Evolutionary conservation across 202 grass and related monocot genomes (phyloP).

Genomic region (Panicum hallii): DNA sequence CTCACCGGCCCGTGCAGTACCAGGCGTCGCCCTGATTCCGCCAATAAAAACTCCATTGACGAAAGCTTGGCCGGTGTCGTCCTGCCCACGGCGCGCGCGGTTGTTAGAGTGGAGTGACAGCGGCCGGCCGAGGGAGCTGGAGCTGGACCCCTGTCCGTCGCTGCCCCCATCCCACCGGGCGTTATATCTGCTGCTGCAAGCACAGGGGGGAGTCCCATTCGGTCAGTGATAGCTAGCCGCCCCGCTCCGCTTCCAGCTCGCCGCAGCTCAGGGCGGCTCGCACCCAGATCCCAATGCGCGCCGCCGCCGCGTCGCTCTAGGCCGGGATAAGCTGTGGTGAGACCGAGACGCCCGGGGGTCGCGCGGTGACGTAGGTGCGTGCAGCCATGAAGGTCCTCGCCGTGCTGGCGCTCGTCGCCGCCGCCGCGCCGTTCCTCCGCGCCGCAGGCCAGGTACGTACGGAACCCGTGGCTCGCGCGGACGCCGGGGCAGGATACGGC

Average conservation of each 20-base stretch:
- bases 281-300: constrained; percentile 46
- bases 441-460: constrained; percentile 37
- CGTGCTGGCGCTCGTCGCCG: constrained; percentile 35
- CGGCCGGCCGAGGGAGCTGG: not conserved
- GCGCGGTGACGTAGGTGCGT: not conserved
- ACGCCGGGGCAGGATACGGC: too few species aligned
- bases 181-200: constrained; percentile 18
- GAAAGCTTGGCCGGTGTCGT: constrained; percentile 35
- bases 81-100: constrained; percentile 29
- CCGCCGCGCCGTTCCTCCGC: constrained; percentile 16
- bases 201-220: not conserved
- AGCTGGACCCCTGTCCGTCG: constrained; percentile 2
- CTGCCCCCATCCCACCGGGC: not conserved
- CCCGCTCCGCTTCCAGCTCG: not conserved
- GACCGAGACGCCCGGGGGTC: not conserved
- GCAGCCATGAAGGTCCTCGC: constrained; percentile 44
- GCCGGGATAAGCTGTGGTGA: not conserved
- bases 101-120: constrained; percentile 29
- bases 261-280: not conserved
- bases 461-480: too few species aligned
- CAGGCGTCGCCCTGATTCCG: not conserved
- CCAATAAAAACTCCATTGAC: constrained; percentile 36
- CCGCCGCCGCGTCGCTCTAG: constrained; percentile 2
- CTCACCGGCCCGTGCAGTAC: constrained; percentile 4
- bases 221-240: constrained; percentile 2